Evolutionary conservation across 768 basidiomycete genomes (phyloP).

Genomic region (Rubroboletus satanas): DNA sequence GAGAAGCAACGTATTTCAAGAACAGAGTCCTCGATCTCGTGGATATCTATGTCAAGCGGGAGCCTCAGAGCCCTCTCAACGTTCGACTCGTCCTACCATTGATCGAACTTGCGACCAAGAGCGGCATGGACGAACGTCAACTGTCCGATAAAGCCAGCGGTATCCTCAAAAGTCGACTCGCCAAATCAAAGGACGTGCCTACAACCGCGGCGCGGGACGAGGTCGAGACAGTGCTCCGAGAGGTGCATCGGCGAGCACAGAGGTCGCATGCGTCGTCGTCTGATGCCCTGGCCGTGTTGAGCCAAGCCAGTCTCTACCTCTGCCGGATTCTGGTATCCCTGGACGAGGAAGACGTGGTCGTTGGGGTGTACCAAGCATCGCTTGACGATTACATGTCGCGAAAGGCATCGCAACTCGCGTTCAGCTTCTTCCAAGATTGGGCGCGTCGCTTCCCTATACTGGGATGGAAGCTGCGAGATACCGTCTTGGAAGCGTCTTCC

Average conservation of each 20-base stretch:
- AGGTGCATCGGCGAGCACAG: conserved; percentile 70
- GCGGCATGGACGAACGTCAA: conserved; percentile 76
- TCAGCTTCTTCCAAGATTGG: conserved; percentile 75
- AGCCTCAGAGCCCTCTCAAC: conserved; percentile 67
- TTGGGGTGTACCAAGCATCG: conserved; percentile 59
- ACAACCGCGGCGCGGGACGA: conserved; percentile 26
- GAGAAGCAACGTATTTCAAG: conserved; percentile 94
- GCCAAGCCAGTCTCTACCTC: conserved; percentile 68
- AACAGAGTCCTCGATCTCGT: conserved; percentile 94
- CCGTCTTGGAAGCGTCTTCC: conserved; percentile 52
- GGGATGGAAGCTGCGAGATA: conserved; percentile 62
- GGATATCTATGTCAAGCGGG: conserved; percentile 76
- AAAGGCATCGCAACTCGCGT: conserved; percentile 74
- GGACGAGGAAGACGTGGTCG: conserved; percentile 38
- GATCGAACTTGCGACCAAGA: conserved; percentile 64
- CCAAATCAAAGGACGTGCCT: conserved; percentile 69
- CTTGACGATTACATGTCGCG: conserved; percentile 73
- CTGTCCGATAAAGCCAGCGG: conserved; percentile 85
- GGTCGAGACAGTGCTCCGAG: conserved; percentile 47
- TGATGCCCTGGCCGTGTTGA: conserved; percentile 61
- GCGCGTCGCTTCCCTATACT: conserved; percentile 58
- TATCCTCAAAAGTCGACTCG: conserved; percentile 69
- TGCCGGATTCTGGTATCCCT: conserved; percentile 46
- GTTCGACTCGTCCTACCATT: conserved; percentile 71
- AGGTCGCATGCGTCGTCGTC: conserved; percentile 52